Evolutionary conservation across 768 basidiomycete genomes (phyloP).

Genomic region (Phlebiopsis flavidoalba): DNA sequence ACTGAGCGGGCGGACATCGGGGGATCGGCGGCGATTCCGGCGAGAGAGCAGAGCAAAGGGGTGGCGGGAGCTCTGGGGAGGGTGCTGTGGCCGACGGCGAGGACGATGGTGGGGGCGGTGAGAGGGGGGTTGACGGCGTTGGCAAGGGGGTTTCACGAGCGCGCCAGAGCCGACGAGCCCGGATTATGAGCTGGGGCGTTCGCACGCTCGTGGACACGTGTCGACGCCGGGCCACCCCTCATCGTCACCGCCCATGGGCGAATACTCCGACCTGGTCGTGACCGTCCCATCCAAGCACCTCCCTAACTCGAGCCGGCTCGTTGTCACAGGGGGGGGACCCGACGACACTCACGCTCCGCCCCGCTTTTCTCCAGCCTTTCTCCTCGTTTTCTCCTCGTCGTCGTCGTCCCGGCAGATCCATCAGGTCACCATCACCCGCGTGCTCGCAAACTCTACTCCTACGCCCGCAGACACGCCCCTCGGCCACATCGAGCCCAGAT

Average conservation of each 20-base stretch:
- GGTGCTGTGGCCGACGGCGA: slow-evolving; percentile 20
- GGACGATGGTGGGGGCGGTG: slow-evolving; percentile 23
- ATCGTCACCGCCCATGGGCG: slow-evolving; percentile 32
- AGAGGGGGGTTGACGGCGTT: slow-evolving; percentile 24
- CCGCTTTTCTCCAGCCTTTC: slow-evolving; percentile 8
- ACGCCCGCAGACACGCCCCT: slow-evolving; percentile 2
- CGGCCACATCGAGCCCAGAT: neutral
- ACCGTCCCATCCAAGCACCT: slow-evolving; percentile 16
- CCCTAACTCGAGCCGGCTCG: slow-evolving; percentile 16
- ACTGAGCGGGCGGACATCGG: slow-evolving; percentile 19
- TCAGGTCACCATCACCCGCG: slow-evolving; percentile 1
- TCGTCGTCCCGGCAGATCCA: neutral
- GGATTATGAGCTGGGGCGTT: slow-evolving; percentile 28
- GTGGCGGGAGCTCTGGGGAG: slow-evolving; percentile 16
- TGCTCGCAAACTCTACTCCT: slow-evolving; percentile 6
- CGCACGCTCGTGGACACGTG: slow-evolving; percentile 34
- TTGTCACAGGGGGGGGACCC: slow-evolving; percentile 9
- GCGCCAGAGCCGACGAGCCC: slow-evolving; percentile 32
- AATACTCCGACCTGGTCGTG: slow-evolving; percentile 26
- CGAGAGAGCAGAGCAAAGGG: slow-evolving; percentile 17
- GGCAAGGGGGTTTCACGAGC: slow-evolving; percentile 29
- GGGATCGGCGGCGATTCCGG: slow-evolving; percentile 20
- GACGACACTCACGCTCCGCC: slow-evolving; percentile 7
- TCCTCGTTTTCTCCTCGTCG: slow-evolving; percentile 6
- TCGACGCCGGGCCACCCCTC: slow-evolving; percentile 28